Percentiles rank a stretch among this genome's conserved stretches.
These are phyloP conservation scores for Kodamaea lidongshanica DNA, from an alignment of 805 yeast species.

Conservation along the genomic window DNA sequence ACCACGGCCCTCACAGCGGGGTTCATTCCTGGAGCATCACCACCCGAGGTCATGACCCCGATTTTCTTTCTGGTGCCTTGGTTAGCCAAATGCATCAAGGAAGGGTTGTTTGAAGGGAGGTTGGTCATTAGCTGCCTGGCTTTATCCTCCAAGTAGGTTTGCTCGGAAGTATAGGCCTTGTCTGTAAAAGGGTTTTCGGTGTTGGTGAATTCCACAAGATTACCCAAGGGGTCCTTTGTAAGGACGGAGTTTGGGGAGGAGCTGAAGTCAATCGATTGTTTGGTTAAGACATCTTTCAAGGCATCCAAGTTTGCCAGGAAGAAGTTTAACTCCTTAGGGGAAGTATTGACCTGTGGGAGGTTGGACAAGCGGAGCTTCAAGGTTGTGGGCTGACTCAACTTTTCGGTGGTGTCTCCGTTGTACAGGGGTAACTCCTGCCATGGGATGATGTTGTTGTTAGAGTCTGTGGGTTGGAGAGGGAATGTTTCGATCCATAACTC, in stretches of 20 bases:
- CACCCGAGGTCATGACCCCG: constrained; percentile 78
- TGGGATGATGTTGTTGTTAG: constrained; percentile 30
- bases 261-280: constrained; percentile 6
- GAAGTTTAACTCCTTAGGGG: constrained; percentile 20
- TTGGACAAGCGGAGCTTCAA: constrained; percentile 32
- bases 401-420: constrained; percentile 30
- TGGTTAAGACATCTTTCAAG: constrained; percentile 16
- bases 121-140: constrained; percentile 19
- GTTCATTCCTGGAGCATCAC: constrained; percentile 80
- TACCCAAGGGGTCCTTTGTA: constrained; percentile 32
- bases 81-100: neutral
- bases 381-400: constrained; percentile 23
- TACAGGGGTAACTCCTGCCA: constrained; percentile 38
- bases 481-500: constrained; percentile 72
- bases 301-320: constrained; percentile 26
- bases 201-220: constrained; percentile 23
- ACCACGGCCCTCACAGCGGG: constrained; percentile 71
- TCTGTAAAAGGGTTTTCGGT: constrained; percentile 17
- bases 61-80: constrained; percentile 35
- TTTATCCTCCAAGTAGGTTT: constrained; percentile 23
- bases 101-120: constrained; percentile 5
- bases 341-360: constrained; percentile 7
- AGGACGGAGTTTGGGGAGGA: neutral
- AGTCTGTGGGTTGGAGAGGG: constrained; percentile 41
- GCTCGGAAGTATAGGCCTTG: constrained; percentile 16